Evolutionary conservation across 257 asterid genomes (phyloP).

Genomic region (Gentiana macrophylla): DNA sequence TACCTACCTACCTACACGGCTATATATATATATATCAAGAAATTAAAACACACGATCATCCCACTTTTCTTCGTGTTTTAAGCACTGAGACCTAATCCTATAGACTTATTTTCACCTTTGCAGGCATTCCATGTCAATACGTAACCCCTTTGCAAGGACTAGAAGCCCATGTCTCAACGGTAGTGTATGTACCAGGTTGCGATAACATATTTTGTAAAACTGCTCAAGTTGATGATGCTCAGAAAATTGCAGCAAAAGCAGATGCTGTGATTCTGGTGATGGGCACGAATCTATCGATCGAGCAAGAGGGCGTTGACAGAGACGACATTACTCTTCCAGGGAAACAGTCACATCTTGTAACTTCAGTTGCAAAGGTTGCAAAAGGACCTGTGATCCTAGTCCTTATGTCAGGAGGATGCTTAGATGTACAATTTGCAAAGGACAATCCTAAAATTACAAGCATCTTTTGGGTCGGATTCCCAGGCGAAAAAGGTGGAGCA

Average conservation of each 20-base stretch:
- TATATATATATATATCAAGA: not conserved
- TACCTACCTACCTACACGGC: not conserved
- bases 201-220: constrained; percentile 34
- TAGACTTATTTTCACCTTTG: not conserved
- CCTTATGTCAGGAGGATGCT: constrained; percentile 80
- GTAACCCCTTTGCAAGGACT: constrained; percentile 62
- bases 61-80: not conserved
- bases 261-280: constrained; percentile 71
- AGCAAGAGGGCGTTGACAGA: constrained; percentile 48
- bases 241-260: constrained; percentile 43
- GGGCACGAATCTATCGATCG: constrained; percentile 75
- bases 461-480: constrained; percentile 89
- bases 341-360: constrained; percentile 47
- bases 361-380: constrained; percentile 54
- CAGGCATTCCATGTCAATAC: constrained; percentile 71
- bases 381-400: constrained; percentile 81
- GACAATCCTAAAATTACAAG: constrained; percentile 55
- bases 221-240: constrained; percentile 48
- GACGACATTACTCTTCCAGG: constrained; percentile 78
- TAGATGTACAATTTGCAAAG: constrained; percentile 72
- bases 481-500: constrained; percentile 93
- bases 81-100: not conserved
- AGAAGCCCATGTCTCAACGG: constrained; percentile 32
- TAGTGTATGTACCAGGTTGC: constrained; percentile 51
- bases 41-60: not conserved